Evolutionary conservation across 139 green algal species (phyloP).

Genomic region (Chlamydomonas incerta): DNA sequence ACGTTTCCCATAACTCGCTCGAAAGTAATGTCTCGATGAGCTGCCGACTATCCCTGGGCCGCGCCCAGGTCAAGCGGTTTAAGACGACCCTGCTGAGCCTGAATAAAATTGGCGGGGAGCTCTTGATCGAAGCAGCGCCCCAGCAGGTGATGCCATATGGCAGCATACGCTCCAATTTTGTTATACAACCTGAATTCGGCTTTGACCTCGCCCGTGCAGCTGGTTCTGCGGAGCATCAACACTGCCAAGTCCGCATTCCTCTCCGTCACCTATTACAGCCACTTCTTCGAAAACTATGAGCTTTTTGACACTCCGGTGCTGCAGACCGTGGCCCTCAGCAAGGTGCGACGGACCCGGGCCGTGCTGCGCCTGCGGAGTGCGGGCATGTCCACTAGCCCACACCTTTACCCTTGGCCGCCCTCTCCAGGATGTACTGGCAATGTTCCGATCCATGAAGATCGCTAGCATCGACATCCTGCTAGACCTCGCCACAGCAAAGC

Average conservation of each 20-base stretch:
- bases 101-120: slow-evolving; percentile 66
- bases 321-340: slow-evolving; percentile 73
- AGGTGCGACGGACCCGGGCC: slow-evolving; percentile 33
- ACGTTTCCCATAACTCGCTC: no score
- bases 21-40: no score
- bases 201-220: slow-evolving; percentile 40
- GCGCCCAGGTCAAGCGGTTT: slow-evolving; percentile 61
- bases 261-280: slow-evolving; percentile 63
- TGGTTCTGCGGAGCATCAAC: slow-evolving; percentile 80
- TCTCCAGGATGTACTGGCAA: slow-evolving; percentile 64
- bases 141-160: slow-evolving; percentile 46
- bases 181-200: background rate
- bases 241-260: slow-evolving; percentile 75
- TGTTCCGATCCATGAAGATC: slow-evolving; percentile 68
- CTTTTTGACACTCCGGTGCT: slow-evolving; percentile 63
- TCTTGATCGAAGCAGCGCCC: slow-evolving; percentile 73
- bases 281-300: slow-evolving; percentile 77
- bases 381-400: no score
- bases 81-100: slow-evolving; percentile 56
- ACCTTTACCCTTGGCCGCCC: no score
- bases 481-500: slow-evolving; percentile 24
- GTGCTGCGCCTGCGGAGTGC: no score
- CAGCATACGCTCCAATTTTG: background rate
- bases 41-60: slow-evolving; percentile 48
- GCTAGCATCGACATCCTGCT: slow-evolving; percentile 63